Percentiles rank a stretch among this genome's conserved stretches.
These are phyloP conservation scores for Apiotrichum porosum DNA, from an alignment of 1,284 basidiomycete species.

Conservation along the genomic window DNA sequence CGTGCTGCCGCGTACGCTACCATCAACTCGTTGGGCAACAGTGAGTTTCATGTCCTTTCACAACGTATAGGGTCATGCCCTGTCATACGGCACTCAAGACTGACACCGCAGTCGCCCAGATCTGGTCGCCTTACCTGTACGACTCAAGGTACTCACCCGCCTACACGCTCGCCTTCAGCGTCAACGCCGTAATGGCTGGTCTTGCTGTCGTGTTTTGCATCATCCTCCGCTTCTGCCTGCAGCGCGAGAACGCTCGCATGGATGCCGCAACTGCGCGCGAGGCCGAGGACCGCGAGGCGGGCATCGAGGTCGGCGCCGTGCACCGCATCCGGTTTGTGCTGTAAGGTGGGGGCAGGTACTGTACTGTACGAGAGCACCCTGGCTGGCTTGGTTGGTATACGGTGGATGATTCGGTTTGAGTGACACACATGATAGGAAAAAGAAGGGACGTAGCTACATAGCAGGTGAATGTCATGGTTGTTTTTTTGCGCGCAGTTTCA, in stretches of 20 bases:
- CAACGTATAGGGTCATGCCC: neutral
- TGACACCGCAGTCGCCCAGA: slow-evolving; percentile 24
- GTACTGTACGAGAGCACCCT: too few species aligned
- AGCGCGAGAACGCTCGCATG: slow-evolving; percentile 19
- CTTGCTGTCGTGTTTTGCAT: slow-evolving; percentile 24
- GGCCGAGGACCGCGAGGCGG: too few species aligned
- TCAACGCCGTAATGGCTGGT: slow-evolving; percentile 28
- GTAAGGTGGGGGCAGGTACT: neutral
- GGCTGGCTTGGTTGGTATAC: too few species aligned
- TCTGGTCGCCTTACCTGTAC: slow-evolving; percentile 41
- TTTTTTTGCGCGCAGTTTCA: too few species aligned
- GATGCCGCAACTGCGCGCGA: too few species aligned
- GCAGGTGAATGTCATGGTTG: too few species aligned
- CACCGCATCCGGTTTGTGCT: slow-evolving; percentile 3
- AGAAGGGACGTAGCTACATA: too few species aligned
- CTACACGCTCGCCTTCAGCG: slow-evolving; percentile 30
- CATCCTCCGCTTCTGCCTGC: slow-evolving; percentile 26
- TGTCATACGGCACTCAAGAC: too few species aligned
- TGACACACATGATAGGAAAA: too few species aligned
- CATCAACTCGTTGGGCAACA: slow-evolving; percentile 33
- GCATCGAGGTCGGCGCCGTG: neutral
- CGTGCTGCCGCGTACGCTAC: slow-evolving; percentile 37
- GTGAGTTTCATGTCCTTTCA: slow-evolving; percentile 3
- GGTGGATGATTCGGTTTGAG: too few species aligned
- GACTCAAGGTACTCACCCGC: slow-evolving; percentile 23